Evolutionary conservation across 2,329 filamentous ascomycete genomes (phyloP).

Genomic region (Knoxdaviesia capensis): DNA sequence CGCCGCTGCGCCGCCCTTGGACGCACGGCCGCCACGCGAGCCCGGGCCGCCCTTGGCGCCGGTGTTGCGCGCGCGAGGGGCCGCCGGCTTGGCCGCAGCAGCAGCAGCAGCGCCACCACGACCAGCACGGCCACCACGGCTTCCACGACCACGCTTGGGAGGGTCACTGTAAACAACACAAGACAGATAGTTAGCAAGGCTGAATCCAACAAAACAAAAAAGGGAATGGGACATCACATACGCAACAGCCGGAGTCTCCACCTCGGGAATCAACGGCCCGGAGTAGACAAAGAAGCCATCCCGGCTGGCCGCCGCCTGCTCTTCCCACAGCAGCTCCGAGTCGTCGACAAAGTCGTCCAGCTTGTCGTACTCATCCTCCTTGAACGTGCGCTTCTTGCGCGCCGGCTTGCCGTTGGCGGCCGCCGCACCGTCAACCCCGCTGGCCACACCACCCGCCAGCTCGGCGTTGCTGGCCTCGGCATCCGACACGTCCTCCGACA

Average conservation of each 20-base stretch:
- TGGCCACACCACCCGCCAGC: slow-evolving; percentile 42
- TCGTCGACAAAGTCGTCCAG: slow-evolving; percentile 81
- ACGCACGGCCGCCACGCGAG: slow-evolving; percentile 2
- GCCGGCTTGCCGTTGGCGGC: slow-evolving; percentile 30
- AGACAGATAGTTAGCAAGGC: slow-evolving; percentile 12
- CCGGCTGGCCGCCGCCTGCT: slow-evolving; percentile 79
- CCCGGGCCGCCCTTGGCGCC: slow-evolving; percentile 2
- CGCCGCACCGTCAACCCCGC: slow-evolving; percentile 42
- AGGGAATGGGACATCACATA: slow-evolving; percentile 15
- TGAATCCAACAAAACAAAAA: neutral
- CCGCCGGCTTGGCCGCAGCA: slow-evolving; percentile 4
- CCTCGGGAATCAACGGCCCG: slow-evolving; percentile 72
- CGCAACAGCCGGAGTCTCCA: slow-evolving; percentile 46
- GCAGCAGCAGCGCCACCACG: slow-evolving; percentile 5
- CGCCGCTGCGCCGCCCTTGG: slow-evolving; percentile 3
- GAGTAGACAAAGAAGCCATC: slow-evolving; percentile 98
- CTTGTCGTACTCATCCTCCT: slow-evolving; percentile 68
- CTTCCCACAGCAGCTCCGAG: slow-evolving; percentile 86
- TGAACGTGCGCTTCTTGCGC: slow-evolving; percentile 64
- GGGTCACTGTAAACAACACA: slow-evolving; percentile 32
- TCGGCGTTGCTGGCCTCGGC: slow-evolving; percentile 76
- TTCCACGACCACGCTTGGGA: slow-evolving; percentile 45
- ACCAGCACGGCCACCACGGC: slow-evolving; percentile 12
- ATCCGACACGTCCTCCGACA: slow-evolving; percentile 58
- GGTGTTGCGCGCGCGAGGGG: slow-evolving; percentile 4